phyloP scores from a whole-genome alignment of 129 eudicot genomes.

The Dittrichia graveolens region DNA sequence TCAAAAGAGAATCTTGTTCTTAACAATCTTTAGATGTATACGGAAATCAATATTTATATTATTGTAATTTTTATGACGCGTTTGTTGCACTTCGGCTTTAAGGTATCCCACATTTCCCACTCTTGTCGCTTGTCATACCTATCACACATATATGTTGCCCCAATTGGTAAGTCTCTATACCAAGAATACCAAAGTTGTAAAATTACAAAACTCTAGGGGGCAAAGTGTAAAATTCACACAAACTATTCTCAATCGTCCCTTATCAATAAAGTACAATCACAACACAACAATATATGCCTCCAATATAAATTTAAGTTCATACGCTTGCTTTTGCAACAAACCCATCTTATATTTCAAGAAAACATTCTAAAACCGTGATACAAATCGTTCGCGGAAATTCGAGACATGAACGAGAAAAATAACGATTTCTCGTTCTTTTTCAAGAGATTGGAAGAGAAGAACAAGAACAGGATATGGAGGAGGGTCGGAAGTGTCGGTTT shows the following conservation, averaged over 20 bases:
- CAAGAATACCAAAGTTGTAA: neutral
- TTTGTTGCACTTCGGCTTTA: too few species aligned
- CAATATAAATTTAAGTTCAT: constrained; percentile 18
- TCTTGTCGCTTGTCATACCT: too few species aligned
- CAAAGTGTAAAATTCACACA: neutral
- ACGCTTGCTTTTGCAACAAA: too few species aligned
- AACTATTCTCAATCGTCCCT: neutral
- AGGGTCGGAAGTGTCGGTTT: constrained; percentile 33
- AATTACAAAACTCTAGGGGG: neutral
- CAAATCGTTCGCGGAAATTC: neutral
- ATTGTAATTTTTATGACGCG: too few species aligned
- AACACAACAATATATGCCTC: neutral
- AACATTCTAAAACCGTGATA: neutral
- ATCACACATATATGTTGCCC: too few species aligned
- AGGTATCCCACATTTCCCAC: too few species aligned
- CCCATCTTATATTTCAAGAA: neutral
- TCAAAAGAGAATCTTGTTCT: too few species aligned
- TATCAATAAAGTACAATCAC: constrained; percentile 12
- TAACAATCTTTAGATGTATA: too few species aligned
- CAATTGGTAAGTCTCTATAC: too few species aligned
- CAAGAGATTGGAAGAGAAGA: constrained; percentile 40
- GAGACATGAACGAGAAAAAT: constrained; percentile 17
- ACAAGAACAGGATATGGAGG: constrained; percentile 34
- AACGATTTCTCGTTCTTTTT: constrained; percentile 28
- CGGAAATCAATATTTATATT: too few species aligned